These are phyloP conservation scores for Globisporangium cystogenes DNA, from an alignment of 352 stramenopile genomes.

Conservation along the genomic window DNA sequence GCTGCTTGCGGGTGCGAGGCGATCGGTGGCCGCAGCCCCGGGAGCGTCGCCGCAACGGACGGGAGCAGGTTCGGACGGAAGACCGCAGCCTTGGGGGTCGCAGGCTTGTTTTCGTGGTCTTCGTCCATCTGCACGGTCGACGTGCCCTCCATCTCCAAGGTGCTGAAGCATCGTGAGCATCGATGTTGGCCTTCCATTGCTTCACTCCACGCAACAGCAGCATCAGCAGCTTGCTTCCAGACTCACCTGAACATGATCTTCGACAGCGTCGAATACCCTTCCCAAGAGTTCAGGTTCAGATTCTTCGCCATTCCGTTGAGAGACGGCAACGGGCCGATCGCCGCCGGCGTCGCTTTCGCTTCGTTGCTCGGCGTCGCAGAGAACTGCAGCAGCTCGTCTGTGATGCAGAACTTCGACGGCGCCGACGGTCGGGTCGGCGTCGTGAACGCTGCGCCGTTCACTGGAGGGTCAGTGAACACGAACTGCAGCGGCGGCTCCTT, in stretches of 20 bases:
- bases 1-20: conserved; percentile 5
- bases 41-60: background rate
- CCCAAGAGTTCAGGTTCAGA: conserved; percentile 49
- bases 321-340: conserved; percentile 11
- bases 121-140: background rate
- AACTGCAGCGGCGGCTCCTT: conserved; percentile 7
- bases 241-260: conserved; percentile 68
- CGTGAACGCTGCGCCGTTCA: conserved; percentile 13
- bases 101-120: background rate
- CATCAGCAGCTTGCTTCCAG: too few relatives aligned
- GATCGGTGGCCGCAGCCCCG: background rate
- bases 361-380: conserved; percentile 8
- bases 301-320: conserved; percentile 32
- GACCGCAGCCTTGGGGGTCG: background rate
- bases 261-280: conserved; percentile 69
- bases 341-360: conserved; percentile 4
- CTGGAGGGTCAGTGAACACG: conserved; percentile 12
- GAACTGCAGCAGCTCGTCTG: conserved; percentile 18
- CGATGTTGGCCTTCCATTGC: background rate
- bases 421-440: conserved; percentile 5
- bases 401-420: conserved; percentile 16
- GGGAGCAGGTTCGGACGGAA: background rate
- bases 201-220: background rate
- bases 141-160: conserved; percentile 21
- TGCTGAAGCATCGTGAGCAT: conserved; percentile 2